A percentile compares a stretch with the other conserved stretches of the same genome.
These are phyloP conservation scores for Kregervanrija pseudodelftensis DNA, from an alignment of 805 yeast species.

Conservation along the genomic window DNA sequence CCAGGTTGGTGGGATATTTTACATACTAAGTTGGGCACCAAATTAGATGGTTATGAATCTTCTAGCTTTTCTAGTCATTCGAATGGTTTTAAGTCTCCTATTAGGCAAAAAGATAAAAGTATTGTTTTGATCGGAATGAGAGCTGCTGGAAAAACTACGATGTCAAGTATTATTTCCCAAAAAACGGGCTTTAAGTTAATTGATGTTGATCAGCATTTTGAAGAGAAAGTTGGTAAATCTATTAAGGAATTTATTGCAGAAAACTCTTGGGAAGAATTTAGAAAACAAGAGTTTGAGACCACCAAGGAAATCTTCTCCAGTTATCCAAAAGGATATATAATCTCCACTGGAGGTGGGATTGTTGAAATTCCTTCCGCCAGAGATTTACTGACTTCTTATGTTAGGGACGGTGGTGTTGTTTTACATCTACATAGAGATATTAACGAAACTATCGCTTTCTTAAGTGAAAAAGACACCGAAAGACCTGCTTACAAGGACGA, in stretches of 20 bases:
- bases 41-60: slow-evolving; percentile 63
- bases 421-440: slow-evolving; percentile 86
- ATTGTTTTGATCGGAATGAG: slow-evolving; percentile 92
- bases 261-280: slow-evolving; percentile 84
- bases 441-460: slow-evolving; percentile 67
- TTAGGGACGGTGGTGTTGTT: slow-evolving; percentile 64
- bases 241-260: slow-evolving; percentile 56
- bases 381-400: slow-evolving; percentile 48
- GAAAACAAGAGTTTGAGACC: slow-evolving; percentile 55
- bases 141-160: slow-evolving; percentile 92
- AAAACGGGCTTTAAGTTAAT: slow-evolving; percentile 59
- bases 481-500: slow-evolving; percentile 87
- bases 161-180: slow-evolving; percentile 72
- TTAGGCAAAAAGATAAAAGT: slow-evolving; percentile 41
- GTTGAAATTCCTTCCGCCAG: slow-evolving; percentile 75
- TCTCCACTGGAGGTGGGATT: slow-evolving; percentile 96
- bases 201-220: slow-evolving; percentile 75
- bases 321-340: slow-evolving; percentile 45
- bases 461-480: slow-evolving; percentile 63
- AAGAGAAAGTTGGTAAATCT: slow-evolving; percentile 39
- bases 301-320: slow-evolving; percentile 42
- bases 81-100: slow-evolving; percentile 10
- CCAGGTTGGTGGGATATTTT: slow-evolving; percentile 99
- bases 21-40: slow-evolving; percentile 57
- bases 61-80: slow-evolving; percentile 12